These are phyloP conservation scores for Cutaneotrichosporon mucoides DNA, from an alignment of 1,284 basidiomycete genomes.

Conservation along the genomic window DNA sequence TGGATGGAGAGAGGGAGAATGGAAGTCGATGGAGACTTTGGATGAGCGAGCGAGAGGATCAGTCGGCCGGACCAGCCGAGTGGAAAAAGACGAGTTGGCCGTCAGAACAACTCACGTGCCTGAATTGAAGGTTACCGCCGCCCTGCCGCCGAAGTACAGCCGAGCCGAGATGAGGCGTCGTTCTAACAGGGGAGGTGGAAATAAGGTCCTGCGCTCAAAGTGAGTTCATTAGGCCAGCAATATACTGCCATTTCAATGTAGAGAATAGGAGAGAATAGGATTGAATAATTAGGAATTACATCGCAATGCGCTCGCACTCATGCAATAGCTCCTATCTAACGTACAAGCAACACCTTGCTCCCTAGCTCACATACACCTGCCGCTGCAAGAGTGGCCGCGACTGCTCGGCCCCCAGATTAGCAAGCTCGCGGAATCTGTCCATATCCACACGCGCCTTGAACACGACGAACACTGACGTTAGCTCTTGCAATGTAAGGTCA, in stretches of 20 bases:
- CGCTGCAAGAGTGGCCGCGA: constrained; percentile 38
- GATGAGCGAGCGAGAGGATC: background rate
- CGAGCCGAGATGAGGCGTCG: too few species aligned
- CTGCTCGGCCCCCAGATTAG: constrained; percentile 35
- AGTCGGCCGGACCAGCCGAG: background rate
- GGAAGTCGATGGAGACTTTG: background rate
- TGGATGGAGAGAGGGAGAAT: background rate
- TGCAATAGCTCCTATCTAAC: too few species aligned
- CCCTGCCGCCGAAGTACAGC: too few species aligned
- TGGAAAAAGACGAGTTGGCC: background rate
- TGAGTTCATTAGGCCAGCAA: too few species aligned
- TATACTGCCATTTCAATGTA: too few species aligned
- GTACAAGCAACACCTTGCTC: background rate
- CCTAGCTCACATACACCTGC: constrained; percentile 31
- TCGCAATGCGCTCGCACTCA: background rate
- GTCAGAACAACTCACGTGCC: too few species aligned
- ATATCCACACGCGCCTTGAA: constrained; percentile 70
- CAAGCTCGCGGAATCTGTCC: constrained; percentile 37
- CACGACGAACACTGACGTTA: constrained; percentile 62
- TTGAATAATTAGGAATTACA: too few species aligned
- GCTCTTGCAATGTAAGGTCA: background rate
- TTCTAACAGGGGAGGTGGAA: too few species aligned
- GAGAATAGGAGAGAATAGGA: too few species aligned
- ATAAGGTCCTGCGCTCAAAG: too few species aligned
- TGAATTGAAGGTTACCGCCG: too few species aligned